Percentiles rank a stretch among this genome's conserved stretches.
These are phyloP conservation scores for Zelopaecilomyces penicillatus DNA, from an alignment of 2,329 filamentous ascomycete species.

Conservation along the genomic window DNA sequence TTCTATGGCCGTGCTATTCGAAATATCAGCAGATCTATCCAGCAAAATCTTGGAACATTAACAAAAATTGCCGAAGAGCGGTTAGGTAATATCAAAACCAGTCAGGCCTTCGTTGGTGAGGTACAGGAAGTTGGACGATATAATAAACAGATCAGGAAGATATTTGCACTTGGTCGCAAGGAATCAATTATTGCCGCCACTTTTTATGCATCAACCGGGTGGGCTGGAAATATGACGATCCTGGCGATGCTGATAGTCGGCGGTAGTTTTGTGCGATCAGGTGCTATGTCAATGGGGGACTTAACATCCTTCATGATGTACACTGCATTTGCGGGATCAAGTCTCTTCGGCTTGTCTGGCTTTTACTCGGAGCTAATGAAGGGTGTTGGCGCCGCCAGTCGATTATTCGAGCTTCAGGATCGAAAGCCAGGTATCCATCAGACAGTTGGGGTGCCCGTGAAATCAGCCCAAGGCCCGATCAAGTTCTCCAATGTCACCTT, in stretches of 20 bases:
- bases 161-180: conserved; percentile 78
- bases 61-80: conserved; percentile 98
- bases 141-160: conserved; percentile 83
- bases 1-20: conserved; percentile 85
- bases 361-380: conserved; percentile 99
- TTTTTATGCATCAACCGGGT: conserved; percentile 80
- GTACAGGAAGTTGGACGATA: conserved; percentile 84
- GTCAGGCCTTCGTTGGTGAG: conserved; percentile 92
- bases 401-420: conserved; percentile 92
- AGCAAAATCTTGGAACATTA: conserved; percentile 84
- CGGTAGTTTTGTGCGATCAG: conserved; percentile 79
- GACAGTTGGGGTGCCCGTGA: conserved; percentile 71
- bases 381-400: conserved; percentile 91
- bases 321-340: conserved; percentile 76
- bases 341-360: conserved; percentile 84
- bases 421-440: conserved; percentile 78
- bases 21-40: conserved; percentile 83
- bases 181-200: conserved; percentile 85
- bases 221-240: conserved; percentile 95
- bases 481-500: conserved; percentile 80
- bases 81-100: conserved; percentile 93
- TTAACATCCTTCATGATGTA: conserved; percentile 98
- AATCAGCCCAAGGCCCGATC: conserved; percentile 80
- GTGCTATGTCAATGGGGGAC: conserved; percentile 82
- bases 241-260: conserved; percentile 83